phyloP scores from a whole-genome alignment of 192 early-diverging fungal genomes.

The Oehlia diaphana region DNA sequence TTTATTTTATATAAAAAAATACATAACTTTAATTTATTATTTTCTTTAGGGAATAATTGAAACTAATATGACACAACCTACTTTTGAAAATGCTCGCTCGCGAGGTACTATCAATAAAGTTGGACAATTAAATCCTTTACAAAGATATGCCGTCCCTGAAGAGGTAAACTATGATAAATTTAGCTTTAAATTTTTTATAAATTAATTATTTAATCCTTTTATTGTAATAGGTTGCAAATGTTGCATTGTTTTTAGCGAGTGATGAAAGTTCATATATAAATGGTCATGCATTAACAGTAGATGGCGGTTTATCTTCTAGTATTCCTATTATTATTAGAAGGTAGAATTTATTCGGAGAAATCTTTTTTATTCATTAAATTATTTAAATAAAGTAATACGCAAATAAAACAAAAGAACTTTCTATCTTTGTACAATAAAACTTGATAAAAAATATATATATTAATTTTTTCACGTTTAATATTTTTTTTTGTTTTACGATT shows the following conservation, averaged over 20 bases:
- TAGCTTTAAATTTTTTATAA: background rate
- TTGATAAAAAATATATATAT: too few relatives aligned
- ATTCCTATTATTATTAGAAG: slow-evolving; percentile 31
- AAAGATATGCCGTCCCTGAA: slow-evolving; percentile 38
- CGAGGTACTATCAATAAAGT: slow-evolving; percentile 43
- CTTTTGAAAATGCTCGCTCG: slow-evolving; percentile 48
- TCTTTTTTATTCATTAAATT: background rate
- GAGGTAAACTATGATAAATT: slow-evolving; percentile 33
- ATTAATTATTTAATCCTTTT: background rate
- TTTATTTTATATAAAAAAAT: background rate
- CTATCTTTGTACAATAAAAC: too few relatives aligned
- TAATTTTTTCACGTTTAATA: too few relatives aligned
- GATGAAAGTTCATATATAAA: slow-evolving; percentile 54
- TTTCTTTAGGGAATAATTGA: slow-evolving; percentile 48
- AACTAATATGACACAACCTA: slow-evolving; percentile 50
- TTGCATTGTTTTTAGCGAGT: slow-evolving; percentile 48
- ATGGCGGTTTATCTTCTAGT: slow-evolving; percentile 45
- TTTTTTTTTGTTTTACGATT: too few relatives aligned
- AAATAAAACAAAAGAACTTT: background rate
- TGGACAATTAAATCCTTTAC: slow-evolving; percentile 52
- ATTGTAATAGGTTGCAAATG: slow-evolving; percentile 41
- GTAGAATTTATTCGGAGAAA: background rate
- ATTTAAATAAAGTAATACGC: background rate
- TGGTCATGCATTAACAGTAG: slow-evolving; percentile 48
- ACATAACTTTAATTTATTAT: background rate